phyloP scores from a whole-genome alignment of 2,329 filamentous ascomycete species.

The Proliferodiscus dingleyae region DNA sequence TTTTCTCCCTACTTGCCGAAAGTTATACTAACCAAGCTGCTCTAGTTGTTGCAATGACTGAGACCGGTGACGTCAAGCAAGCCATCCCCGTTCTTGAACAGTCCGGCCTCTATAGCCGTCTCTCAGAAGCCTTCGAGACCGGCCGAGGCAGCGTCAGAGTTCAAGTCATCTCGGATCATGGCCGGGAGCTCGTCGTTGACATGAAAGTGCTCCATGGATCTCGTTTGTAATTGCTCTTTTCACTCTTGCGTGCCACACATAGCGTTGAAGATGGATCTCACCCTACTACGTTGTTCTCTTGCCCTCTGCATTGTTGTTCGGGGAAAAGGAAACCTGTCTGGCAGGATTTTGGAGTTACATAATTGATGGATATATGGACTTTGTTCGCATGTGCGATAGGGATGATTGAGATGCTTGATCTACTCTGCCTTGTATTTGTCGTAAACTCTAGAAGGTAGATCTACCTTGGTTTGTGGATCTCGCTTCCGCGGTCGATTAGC shows the following conservation, averaged over 20 bases:
- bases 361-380: conserved; percentile 12
- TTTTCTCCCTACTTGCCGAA: conserved; percentile 10
- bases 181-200: conserved; percentile 93
- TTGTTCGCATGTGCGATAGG: conserved; percentile 4
- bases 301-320: not conserved
- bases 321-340: not conserved
- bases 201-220: conserved; percentile 95
- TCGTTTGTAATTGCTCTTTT: conserved; percentile 43
- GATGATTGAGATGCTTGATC: not conserved
- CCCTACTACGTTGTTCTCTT: conserved; percentile 13
- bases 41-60: conserved; percentile 91
- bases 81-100: conserved; percentile 89
- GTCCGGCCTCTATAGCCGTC: conserved; percentile 78
- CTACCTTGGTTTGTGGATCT: conserved; percentile 15
- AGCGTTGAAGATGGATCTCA: conserved; percentile 10
- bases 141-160: conserved; percentile 92
- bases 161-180: conserved; percentile 90
- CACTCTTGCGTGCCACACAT: conserved; percentile 15
- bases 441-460: not conserved
- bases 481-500: conserved; percentile 14
- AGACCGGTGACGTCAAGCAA: conserved; percentile 97
- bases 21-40: conserved; percentile 11
- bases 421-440: conserved; percentile 3
- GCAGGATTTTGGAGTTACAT: conserved; percentile 16
- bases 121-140: conserved; percentile 78